Evolutionary conservation across 176 grass and related monocot species (phyloP), one percentile per base, ranked within the genome.

Genomic region (Elaeis guineensis): DNA sequence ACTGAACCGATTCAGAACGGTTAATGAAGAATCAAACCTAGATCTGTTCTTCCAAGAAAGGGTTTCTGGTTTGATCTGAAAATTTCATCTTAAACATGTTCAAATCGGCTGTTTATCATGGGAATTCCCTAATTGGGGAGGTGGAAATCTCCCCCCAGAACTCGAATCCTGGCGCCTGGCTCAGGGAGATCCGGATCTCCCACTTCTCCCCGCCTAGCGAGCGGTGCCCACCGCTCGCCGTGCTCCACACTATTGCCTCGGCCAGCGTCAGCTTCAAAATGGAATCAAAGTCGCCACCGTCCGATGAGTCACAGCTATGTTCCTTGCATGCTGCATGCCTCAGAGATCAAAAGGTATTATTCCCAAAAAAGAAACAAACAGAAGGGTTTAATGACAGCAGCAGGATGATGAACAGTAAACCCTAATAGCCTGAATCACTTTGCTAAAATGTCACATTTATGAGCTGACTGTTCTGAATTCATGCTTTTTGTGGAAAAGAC

Each of bases 301-400:
- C 73, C 50, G 71, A 76, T 61, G 87, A 81, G 48, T 55, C 77
- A 52, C 75, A 63, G 8, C 78, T 98, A 84, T 77, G 80, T 62
- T 69, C 63, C 59, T 83, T 98, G 84, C 84, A 98, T 73, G 63
- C 83, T 9, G 85, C 82, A 73, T 91, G 88, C 88, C 70, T 85
- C 84, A 80, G 63, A 66, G 88, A 98, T 67, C 89, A 98, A 60
- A 98, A 98, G 93, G 93, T 98, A 98, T 89, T 77, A 85, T 82
- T 85, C 71, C 79, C 79, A 76, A 80, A 68, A 64, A 70, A 68
- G 71, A 85, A 69, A 61, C 67, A 75, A 79, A 44, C 35, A 12
- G 6, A 44, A 44, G 35, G 1, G 11, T 44, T 44, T 44, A 44
- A 44, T 44, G 58, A 19, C 58, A 61, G 6, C 58, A 19, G 28